phyloP scores from a whole-genome alignment of 2,329 filamentous ascomycete genomes.

The Nemania sp. region DNA sequence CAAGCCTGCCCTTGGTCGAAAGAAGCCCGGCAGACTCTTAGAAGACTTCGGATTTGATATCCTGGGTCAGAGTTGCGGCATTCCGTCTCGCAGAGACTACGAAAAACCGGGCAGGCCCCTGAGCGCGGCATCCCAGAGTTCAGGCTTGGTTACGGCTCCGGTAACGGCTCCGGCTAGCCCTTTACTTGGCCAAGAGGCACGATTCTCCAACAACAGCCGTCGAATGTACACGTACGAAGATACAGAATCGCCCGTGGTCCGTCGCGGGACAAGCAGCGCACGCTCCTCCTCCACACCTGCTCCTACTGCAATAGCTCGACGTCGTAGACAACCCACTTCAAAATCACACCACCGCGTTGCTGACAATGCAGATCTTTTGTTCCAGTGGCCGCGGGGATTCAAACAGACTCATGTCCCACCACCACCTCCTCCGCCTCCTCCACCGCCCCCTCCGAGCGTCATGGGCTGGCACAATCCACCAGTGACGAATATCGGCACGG shows the following conservation, averaged over 20 bases:
- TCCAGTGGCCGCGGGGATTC: neutral
- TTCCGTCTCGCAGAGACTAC: constrained; percentile 34
- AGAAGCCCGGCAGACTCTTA: constrained; percentile 31
- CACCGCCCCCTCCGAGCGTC: constrained; percentile 12
- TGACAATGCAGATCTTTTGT: neutral
- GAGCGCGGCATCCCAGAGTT: constrained; percentile 27
- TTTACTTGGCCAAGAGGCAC: neutral
- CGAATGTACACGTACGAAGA: constrained; percentile 5
- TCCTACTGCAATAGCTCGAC: constrained; percentile 4
- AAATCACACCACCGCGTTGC: neutral
- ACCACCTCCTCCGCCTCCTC: constrained; percentile 15
- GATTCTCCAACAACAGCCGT: neutral
- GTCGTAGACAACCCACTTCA: neutral
- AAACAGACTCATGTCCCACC: constrained; percentile 4
- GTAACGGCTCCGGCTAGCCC: constrained; percentile 8
- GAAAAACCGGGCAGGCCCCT: constrained; percentile 25
- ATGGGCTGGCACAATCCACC: constrained; percentile 9
- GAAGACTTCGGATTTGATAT: constrained; percentile 36
- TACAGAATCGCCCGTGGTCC: neutral
- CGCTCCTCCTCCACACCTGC: constrained; percentile 18
- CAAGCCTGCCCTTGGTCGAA: constrained; percentile 36
- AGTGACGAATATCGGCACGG: neutral
- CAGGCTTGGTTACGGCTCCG: constrained; percentile 22
- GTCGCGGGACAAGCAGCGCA: constrained; percentile 6
- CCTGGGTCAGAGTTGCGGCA: constrained; percentile 34